phyloP scores from a whole-genome alignment of 768 basidiomycete species.

The Rhizopogon rudus region DNA sequence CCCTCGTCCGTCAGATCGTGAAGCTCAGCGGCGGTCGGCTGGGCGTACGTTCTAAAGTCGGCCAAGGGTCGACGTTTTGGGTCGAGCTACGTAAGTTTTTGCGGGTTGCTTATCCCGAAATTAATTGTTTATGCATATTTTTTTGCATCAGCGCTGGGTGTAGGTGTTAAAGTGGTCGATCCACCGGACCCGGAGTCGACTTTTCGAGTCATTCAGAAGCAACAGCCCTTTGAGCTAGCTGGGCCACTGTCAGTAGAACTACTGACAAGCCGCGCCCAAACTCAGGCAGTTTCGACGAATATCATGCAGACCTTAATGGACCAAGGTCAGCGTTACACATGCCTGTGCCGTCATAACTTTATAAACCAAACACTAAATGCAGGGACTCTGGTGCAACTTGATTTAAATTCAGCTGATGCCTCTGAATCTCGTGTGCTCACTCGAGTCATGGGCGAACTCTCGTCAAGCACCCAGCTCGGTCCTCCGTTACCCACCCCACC shows the following conservation, averaged over 20 bases:
- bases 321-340: constrained; percentile 34
- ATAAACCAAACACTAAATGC: background rate
- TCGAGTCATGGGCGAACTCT: constrained; percentile 38
- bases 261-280: constrained; percentile 10
- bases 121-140: constrained; percentile 5
- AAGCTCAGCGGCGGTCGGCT: constrained; percentile 69
- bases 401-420: constrained; percentile 32
- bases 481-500: constrained; percentile 13
- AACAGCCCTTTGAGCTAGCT: constrained; percentile 14
- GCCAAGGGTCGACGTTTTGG: constrained; percentile 85
- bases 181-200: constrained; percentile 19
- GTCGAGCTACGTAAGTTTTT: constrained; percentile 58
- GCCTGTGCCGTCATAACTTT: background rate
- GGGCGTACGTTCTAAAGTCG: constrained; percentile 59
- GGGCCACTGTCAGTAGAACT: constrained; percentile 23
- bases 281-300: constrained; percentile 17
- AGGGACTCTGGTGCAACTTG: constrained; percentile 59
- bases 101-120: background rate
- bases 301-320: constrained; percentile 68
- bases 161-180: constrained; percentile 50
- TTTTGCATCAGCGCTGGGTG: constrained; percentile 47
- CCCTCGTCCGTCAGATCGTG: constrained; percentile 75
- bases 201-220: constrained; percentile 11
- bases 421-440: constrained; percentile 32
- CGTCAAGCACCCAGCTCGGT: constrained; percentile 30